Base-by-base conservation (phyloP, 768 basidiomycete genomes). In the Termitomyces sp. region DNA sequence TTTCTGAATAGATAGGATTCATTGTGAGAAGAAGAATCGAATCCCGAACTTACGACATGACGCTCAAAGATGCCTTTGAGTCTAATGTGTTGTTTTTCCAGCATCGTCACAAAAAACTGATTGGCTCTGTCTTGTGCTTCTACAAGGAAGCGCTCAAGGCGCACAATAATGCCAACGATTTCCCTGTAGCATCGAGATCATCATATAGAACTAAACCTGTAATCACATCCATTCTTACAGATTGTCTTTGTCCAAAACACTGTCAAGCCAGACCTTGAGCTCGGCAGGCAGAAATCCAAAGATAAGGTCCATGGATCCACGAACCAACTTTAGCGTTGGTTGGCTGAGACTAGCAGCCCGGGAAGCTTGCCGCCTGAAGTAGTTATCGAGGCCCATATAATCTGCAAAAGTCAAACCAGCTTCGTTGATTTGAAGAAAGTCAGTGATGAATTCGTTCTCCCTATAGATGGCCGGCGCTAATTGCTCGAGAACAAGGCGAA, bases 381-480 rank as follows among this genome's bases (percentile, higher is more conserved):
- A 98, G 60, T 86, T 93, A 69, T 98, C 96, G 59, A 98, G 76
- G 47, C 86, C 86, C 85, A 93, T 92, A 65, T 96, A 94, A 73
- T 98, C 96, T 15, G 96, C 96, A 71, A 94, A 98, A 1, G 96
- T 97, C 15, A 94, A 80, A 18, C 86, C 86, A 22, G 86, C 82
- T 61, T 95, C 90, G 62, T 93, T 93, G 69, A 97, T 89, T 68
- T 95, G 94, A 50, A 98, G 76, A 72, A 98, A 98, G 66, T 95
- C 91, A 9, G 88, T 83, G 61, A 97, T 86, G 72, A 97, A 98
- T 34, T 87, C 87, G 65, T 89, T 86, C 73, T 98, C 95, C 12
- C 81, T 82, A 60, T 88, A 86, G n/a, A 97, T 81, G 57, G 86
- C 79, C 4, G 84, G 82, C 0, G 84, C 79, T 20, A 97, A 79